Conservation (phyloP, 208 protist genomes). For the Angomonas ambiguus region DNA sequence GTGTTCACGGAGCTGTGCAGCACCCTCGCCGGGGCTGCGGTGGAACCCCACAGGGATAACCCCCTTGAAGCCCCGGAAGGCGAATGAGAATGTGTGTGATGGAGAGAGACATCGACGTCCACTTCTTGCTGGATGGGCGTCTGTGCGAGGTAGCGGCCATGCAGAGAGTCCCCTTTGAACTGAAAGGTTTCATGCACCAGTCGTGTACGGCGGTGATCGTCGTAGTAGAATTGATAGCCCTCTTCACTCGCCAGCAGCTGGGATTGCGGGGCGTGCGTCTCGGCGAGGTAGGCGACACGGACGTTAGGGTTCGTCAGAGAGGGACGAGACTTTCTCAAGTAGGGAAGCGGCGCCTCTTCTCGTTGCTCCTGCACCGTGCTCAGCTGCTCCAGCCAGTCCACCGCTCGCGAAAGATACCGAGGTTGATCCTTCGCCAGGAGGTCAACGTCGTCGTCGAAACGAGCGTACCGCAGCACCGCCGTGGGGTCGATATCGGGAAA, state of each 20-base stretch:
- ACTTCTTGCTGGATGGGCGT: conserved; percentile 74
- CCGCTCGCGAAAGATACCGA: conserved; percentile 59
- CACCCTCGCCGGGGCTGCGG: conserved; percentile 23
- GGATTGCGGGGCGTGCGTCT: conserved; percentile 29
- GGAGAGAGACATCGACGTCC: conserved; percentile 10
- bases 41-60: no score
- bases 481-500: conserved; percentile 67
- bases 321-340: conserved; percentile 76
- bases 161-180: conserved; percentile 61
- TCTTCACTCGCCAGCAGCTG: conserved; percentile 72
- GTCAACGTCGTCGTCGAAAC: conserved; percentile 59
- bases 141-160: conserved; percentile 63
- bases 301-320: conserved; percentile 69
- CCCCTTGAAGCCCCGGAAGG: no score
- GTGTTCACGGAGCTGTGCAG: conserved; percentile 47
- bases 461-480: conserved; percentile 67
- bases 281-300: conserved; percentile 70
- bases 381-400: conserved; percentile 73
- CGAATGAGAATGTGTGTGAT: no score
- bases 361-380: conserved; percentile 37
- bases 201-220: conserved; percentile 26
- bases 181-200: conserved; percentile 78
- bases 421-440: conserved; percentile 70
- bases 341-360: conserved; percentile 74
- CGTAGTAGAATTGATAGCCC: conserved; percentile 64